phyloP scores from a whole-genome alignment of 345 rosid genomes.

The Geranium rotundifolium region DNA sequence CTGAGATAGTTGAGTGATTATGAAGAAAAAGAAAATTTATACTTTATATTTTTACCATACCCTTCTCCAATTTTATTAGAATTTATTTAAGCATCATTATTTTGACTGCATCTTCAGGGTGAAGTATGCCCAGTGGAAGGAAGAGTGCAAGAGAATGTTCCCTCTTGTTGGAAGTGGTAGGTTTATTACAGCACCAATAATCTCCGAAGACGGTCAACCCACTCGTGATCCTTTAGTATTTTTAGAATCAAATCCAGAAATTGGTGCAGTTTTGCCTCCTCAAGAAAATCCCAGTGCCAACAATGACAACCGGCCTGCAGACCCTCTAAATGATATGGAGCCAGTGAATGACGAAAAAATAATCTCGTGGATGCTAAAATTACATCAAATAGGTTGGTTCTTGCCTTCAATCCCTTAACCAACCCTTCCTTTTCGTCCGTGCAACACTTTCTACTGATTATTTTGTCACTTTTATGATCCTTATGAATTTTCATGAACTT shows the following conservation, averaged over 20 bases:
- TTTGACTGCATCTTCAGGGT: slow-evolving; percentile 30
- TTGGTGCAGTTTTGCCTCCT: too few relatives aligned
- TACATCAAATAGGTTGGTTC: slow-evolving; percentile 89
- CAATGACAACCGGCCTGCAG: slow-evolving; percentile 8
- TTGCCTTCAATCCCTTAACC: background rate
- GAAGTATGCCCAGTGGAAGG: slow-evolving; percentile 71
- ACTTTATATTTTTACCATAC: too few relatives aligned
- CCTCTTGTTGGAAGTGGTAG: slow-evolving; percentile 85
- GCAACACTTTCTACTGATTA: slow-evolving; percentile 2
- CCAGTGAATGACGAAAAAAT: slow-evolving; percentile 50
- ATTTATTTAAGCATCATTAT: too few relatives aligned
- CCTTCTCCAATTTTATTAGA: too few relatives aligned
- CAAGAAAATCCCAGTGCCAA: too few relatives aligned
- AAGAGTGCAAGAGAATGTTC: slow-evolving; percentile 63
- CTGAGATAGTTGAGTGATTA: background rate
- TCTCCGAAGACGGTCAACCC: slow-evolving; percentile 74
- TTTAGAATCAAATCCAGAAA: slow-evolving; percentile 49
- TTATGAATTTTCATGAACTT: too few relatives aligned
- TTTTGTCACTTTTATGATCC: background rate
- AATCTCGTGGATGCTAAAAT: slow-evolving; percentile 76
- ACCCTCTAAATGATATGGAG: background rate
- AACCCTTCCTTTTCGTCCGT: background rate
- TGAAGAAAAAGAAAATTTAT: too few relatives aligned
- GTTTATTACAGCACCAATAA: slow-evolving; percentile 79
- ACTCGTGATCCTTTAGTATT: slow-evolving; percentile 70